A percentile compares a stretch with the other conserved stretches of the same genome.
Conservation (phyloP, 2,329 filamentous ascomycete genomes). For the Colletotrichum limetticola region DNA sequence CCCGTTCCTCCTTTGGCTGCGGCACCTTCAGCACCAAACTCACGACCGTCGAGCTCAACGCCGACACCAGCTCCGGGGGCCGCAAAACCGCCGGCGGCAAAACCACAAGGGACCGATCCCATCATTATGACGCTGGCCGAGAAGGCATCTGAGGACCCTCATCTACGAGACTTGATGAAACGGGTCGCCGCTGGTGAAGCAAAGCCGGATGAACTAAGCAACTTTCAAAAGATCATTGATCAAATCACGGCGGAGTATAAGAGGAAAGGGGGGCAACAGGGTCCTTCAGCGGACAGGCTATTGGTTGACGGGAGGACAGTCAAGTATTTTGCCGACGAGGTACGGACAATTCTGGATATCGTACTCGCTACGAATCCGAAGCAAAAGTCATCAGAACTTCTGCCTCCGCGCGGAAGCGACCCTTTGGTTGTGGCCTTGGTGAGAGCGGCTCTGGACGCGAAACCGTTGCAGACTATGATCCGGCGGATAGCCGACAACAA, state of each 20-base stretch:
- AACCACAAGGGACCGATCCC: constrained; percentile 51
- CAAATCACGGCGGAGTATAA: constrained; percentile 74
- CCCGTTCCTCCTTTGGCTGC: constrained; percentile 27
- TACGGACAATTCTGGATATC: constrained; percentile 67
- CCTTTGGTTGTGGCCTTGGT: constrained; percentile 66
- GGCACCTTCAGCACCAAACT: constrained; percentile 39
- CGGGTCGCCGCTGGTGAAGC: constrained; percentile 80
- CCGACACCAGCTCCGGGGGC: constrained; percentile 25
- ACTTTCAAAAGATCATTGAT: constrained; percentile 85
- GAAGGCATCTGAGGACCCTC: constrained; percentile 76
- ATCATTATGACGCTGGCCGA: constrained; percentile 85
- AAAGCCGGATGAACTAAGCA: constrained; percentile 74
- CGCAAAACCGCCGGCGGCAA: constrained; percentile 26
- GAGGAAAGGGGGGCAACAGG: constrained; percentile 60
- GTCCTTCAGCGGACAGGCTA: constrained; percentile 65
- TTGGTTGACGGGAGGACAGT: constrained; percentile 66
- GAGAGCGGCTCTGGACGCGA: constrained; percentile 66
- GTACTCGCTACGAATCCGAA: constrained; percentile 68
- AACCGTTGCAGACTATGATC: constrained; percentile 59
- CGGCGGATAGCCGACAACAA: constrained; percentile 63
- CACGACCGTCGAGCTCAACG: constrained; percentile 34
- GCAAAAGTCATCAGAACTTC: constrained; percentile 63
- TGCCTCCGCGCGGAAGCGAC: constrained; percentile 65
- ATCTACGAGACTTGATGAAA: constrained; percentile 84
- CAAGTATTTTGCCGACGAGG: constrained; percentile 69